Conservation (phyloP, 495 filamentous ascomycete species). For the Neurospora tetrasperma region DNA sequence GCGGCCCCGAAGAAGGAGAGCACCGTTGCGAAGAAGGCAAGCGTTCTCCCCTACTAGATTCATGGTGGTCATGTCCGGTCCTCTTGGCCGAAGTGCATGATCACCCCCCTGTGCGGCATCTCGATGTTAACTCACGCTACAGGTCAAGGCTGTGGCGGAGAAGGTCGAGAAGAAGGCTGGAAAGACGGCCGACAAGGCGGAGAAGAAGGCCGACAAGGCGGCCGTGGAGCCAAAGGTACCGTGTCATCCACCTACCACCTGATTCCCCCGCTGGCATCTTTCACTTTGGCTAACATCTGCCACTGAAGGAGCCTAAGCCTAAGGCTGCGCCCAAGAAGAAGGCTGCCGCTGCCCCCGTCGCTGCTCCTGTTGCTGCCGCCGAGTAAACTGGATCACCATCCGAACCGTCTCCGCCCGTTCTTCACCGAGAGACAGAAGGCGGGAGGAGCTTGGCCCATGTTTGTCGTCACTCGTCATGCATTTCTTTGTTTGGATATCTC, state of each 20-base stretch:
- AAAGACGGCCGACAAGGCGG: constrained; percentile 14
- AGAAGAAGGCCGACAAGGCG: constrained; percentile 18
- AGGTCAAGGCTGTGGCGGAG: constrained; percentile 41
- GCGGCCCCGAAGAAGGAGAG: constrained; percentile 41
- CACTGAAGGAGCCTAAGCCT: constrained; percentile 24
- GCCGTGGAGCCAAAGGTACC: constrained; percentile 11
- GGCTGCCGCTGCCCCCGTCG: constrained; percentile 9
- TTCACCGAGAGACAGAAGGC: not conserved
- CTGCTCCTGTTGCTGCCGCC: constrained; percentile 3
- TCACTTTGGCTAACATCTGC: not conserved
- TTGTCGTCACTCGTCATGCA: not conserved
- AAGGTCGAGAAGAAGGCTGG: constrained; percentile 27
- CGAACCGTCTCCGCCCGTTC: not conserved
- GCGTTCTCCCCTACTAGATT: not conserved
- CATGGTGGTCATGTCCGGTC: not conserved
- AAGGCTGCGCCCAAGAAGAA: constrained; percentile 34
- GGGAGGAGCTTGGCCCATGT: not conserved
- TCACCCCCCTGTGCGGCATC: not conserved
- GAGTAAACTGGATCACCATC: constrained; percentile 2
- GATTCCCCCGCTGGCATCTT: too few species aligned
- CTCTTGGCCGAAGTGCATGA: not conserved
- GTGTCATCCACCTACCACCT: not conserved
- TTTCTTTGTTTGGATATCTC: constrained; percentile 16
- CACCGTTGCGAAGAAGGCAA: constrained; percentile 38
- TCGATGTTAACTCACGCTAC: constrained; percentile 17